Base-by-base conservation (phyloP, 495 filamentous ascomycete genomes). In the Thermothielavioides terrestris region DNA sequence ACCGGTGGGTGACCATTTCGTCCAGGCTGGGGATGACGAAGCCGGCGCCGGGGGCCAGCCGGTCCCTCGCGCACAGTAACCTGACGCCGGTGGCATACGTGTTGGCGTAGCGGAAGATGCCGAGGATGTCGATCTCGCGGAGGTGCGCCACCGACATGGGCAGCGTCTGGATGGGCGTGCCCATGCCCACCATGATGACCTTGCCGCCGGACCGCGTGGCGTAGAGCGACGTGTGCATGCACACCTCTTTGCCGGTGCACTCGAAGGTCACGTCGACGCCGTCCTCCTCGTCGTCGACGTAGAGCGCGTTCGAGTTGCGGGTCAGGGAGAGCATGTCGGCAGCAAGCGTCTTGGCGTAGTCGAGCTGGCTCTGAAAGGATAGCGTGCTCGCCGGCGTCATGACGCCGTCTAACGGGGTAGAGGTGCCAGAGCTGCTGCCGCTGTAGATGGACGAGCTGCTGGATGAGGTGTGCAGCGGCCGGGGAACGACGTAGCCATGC, bases 161-260 rank as follows among this genome's bases (percentile, higher is more conserved):
- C 6, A 95, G 71, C 0, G 86, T 94, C 70, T 92, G 86, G 35
- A 94, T 78, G 0, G 90, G 89, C 4, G 81, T 87, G n/a, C 90
- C 90, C 88, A 95, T 95, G 4, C 90, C 90, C 18, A 96, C 83
- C 68, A 94, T 82, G 55, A 95, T 80, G 31, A 95, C 74, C 53
- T 84, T 82, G 9, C 89, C 88, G 10, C 89, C 90, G 0, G 90
- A 74, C 7, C 78, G 74, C 11, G 87, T 83, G 7, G 85, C 86
- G 56, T 91, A 94, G 36, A 96, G 87, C 2, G 83, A 80, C 1
- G 89, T 85, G 64, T 95, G 88, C 55, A 92, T 81, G 62, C 88
- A 94, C 3, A 82, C 72, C 30, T 89, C 87, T 44, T 91, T 88
- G 37, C 90, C 90, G 0, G 90, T 95, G 64, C 90, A 95, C 59